Evolutionary conservation across 2,329 filamentous ascomycete genomes (phyloP), one percentile per base, ranked within the genome.

Genomic region (Delphinella strobiligena): DNA sequence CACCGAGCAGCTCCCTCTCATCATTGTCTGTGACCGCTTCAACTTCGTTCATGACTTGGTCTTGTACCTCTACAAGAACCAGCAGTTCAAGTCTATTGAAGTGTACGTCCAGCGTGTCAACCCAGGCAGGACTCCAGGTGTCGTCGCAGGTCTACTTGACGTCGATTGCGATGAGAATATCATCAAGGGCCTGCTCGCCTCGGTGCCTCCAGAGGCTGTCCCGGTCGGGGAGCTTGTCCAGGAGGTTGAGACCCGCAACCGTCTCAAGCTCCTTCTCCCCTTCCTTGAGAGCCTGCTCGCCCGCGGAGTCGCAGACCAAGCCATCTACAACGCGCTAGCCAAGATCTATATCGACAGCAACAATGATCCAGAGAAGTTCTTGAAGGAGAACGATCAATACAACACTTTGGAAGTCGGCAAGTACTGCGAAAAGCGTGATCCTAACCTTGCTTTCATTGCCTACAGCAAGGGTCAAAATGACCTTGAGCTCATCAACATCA

Each of bases 341-440:
- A 98, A 98, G 75, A 98, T 98, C 51, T 98, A 98, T 66, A 98
- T 98, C 43, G 91, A 98, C 63, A 87, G 79, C 50, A 98, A 98
- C 72, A 94, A 95, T 67, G 87, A 95, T 59, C 91, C 91, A 0
- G 91, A 98, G 71, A 84, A 85, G 58, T 98, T 98, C 69, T 69
- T 98, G 38, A 93, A 91, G 68, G 86, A 95, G 66, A 98, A 98
- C 57, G 86, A 95, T 54, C 78, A 91, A 59, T 98, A 98, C 51
- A 91, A 98, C 56, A 86, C 91, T 3, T 69, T 96, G 31, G 76
- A 72, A 17, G 85, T 98, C 40, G 91, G 91, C 60, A 95, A 94
- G 66, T 98, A 98, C 70, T 98, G 89, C 60, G 89, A 95, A 70
- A 96, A 96, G 75, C 82, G 91, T 24, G 91, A 98, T 54, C 91